Evolutionary conservation across 2,329 filamentous ascomycete species (phyloP), one percentile per base, ranked within the genome.

Genomic region (Fusarium bulbicola): DNA sequence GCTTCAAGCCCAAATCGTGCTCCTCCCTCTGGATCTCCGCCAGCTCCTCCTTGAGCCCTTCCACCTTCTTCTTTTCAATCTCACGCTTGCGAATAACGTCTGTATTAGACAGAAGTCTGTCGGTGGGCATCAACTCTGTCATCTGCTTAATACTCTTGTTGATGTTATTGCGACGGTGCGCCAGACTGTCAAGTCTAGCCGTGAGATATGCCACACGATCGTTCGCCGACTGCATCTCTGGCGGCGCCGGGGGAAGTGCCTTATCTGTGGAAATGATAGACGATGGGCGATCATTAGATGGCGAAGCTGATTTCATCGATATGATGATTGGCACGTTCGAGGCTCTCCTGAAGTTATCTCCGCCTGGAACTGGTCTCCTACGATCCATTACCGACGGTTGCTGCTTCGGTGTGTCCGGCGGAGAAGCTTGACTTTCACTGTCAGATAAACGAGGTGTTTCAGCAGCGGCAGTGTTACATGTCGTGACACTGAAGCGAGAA

Each of bases 21-120:
- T 95, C 92, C 80, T 95, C 91, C 72, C 90, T 87, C 81, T 90
- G 88, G 32, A 96, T 89, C 70, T 95, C 92, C 7, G 91, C 88
- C 40, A 95, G 86, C 79, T 95, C 92, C 57, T 83, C 82, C 66
- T 88, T 87, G 58, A 95, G 84, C 28, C 84, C 86, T 72, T 91
- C 89, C 1, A 96, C 90, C 79, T 92, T 94, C 45, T 85, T 82
- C 80, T 90, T 91, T 81, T 90, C 86, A 66, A 79, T 76, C 81
- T 89, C 88, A 53, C 89, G 86, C 79, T 86, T 88, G 50, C 81
- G 82, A 53, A 87, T 74, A 39, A 93, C 91, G 56, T 92, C 88
- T 14, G 90, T 87, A 75, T 91, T 92, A 36, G 90, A 89, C 78
- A 93, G 84, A 43, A 94, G 85, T 70, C 88, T 90, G 79, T 93